Conservation (phyloP, 805 yeast species). For the Candida boidinii region DNA sequence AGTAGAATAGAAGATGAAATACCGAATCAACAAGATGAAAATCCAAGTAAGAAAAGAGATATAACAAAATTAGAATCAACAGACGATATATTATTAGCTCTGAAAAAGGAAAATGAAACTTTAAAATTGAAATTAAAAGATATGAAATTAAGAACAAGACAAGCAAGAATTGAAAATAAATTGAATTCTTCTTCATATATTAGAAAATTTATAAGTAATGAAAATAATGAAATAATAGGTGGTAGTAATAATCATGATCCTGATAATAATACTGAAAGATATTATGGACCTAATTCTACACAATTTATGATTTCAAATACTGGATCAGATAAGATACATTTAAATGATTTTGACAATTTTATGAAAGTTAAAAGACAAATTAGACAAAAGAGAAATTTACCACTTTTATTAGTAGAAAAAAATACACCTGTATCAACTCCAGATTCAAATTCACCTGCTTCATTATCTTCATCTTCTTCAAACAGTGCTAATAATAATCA, state of each 20-base stretch:
- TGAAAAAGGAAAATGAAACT: slow-evolving; percentile 21
- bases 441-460: too few species aligned
- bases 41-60: too few species aligned
- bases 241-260: slow-evolving; percentile 17
- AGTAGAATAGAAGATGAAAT: too few species aligned
- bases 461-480: slow-evolving; percentile 4
- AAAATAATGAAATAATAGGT: slow-evolving; percentile 1
- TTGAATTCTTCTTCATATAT: background rate
- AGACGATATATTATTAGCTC: slow-evolving; percentile 5
- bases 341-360: slow-evolving; percentile 18
- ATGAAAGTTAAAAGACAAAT: slow-evolving; percentile 21
- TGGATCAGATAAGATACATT: slow-evolving; percentile 13
- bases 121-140: slow-evolving; percentile 19
- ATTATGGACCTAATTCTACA: slow-evolving; percentile 45
- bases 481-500: too few species aligned
- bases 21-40: too few species aligned
- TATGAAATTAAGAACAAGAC: slow-evolving; percentile 15
- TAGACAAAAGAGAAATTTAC: slow-evolving; percentile 22
- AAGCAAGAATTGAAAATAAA: slow-evolving; percentile 4
- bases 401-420: slow-evolving; percentile 7
- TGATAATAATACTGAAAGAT: slow-evolving; percentile 32
- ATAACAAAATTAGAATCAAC: too few species aligned
- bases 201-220: background rate
- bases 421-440: too few species aligned
- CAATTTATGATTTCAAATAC: slow-evolving; percentile 30